Percentiles rank a stretch among this genome's conserved stretches.
Conservation (phyloP, 2,329 filamentous ascomycete genomes). For the Decorospora gaudefroyi region DNA sequence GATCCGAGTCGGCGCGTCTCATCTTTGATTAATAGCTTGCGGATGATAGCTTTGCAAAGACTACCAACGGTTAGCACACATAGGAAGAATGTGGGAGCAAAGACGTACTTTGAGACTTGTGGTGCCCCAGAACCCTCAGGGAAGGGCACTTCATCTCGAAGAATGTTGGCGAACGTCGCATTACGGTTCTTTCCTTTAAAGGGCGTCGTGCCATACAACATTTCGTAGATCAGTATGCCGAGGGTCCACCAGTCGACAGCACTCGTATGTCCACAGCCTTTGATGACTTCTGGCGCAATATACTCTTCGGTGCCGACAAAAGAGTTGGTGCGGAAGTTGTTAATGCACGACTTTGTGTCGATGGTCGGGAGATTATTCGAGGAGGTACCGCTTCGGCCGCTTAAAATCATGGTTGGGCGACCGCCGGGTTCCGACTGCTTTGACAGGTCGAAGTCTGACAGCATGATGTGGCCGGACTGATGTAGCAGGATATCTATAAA, state of each 20-base stretch:
- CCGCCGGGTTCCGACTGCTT: constrained; percentile 97
- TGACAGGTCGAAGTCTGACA: constrained; percentile 97
- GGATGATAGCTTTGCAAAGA: constrained; percentile 93
- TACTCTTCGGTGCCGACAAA: constrained; percentile 99
- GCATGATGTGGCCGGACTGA: constrained; percentile 99
- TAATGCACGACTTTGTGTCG: constrained; percentile 97
- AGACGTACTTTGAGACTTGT: constrained; percentile 85
- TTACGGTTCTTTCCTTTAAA: constrained; percentile 99
- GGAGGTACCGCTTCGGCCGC: constrained; percentile 76
- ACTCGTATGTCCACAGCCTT: constrained; percentile 96
- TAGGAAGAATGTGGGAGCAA: background rate
- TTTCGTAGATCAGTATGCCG: constrained; percentile 96
- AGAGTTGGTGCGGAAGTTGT: constrained; percentile 96
- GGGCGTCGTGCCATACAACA: constrained; percentile 96
- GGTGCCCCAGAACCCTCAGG: constrained; percentile 83
- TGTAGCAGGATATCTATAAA: constrained; percentile 86
- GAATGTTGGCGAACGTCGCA: constrained; percentile 95
- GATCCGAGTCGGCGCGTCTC: constrained; percentile 92
- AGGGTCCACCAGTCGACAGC: constrained; percentile 99
- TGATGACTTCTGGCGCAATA: constrained; percentile 98
- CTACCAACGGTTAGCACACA: constrained; percentile 56
- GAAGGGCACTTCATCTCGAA: constrained; percentile 94
- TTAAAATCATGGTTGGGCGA: constrained; percentile 94
- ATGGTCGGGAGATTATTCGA: constrained; percentile 91
- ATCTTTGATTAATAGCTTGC: constrained; percentile 97